These are phyloP conservation scores for Tympanopsis confertula DNA, from an alignment of 2,329 filamentous ascomycete genomes.

Conservation along the genomic window DNA sequence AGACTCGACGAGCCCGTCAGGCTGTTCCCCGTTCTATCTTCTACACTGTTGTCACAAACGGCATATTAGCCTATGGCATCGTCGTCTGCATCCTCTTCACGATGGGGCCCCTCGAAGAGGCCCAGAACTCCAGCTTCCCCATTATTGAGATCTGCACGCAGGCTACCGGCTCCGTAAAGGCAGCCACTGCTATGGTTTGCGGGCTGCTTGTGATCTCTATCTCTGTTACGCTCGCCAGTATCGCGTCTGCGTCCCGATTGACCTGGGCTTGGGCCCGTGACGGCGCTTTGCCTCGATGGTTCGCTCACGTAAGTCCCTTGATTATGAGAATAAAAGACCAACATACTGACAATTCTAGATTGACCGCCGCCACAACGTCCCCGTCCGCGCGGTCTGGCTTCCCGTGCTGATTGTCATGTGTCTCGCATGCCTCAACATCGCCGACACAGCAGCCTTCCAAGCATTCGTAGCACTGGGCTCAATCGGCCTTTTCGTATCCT, in stretches of 20 bases:
- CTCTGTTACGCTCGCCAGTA: slow-evolving; percentile 18
- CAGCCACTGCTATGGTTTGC: neutral
- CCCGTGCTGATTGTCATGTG: slow-evolving; percentile 7
- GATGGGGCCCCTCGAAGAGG: neutral
- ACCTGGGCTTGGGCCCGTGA: neutral
- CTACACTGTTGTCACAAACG: neutral
- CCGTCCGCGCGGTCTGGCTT: slow-evolving; percentile 3
- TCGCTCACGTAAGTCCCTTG: slow-evolving; percentile 4
- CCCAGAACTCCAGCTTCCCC: neutral
- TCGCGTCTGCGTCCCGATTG: neutral
- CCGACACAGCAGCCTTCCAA: slow-evolving; percentile 12
- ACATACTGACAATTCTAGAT: slow-evolving; percentile 2
- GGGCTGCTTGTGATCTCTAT: slow-evolving; percentile 8
- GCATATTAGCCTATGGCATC: neutral
- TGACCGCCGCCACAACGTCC: slow-evolving; percentile 1
- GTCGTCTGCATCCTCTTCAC: neutral
- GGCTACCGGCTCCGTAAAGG: neutral
- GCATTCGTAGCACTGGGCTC: slow-evolving; percentile 9
- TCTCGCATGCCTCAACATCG: slow-evolving; percentile 11
- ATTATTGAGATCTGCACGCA: neutral
- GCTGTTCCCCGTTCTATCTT: neutral
- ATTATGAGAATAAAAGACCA: too few relatives aligned
- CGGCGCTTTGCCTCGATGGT: slow-evolving; percentile 7
- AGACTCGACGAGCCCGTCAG: slow-evolving; percentile 16
- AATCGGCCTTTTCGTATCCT: neutral